Base-by-base conservation (phyloP, 768 basidiomycete species). In the Jaapia argillacea region DNA sequence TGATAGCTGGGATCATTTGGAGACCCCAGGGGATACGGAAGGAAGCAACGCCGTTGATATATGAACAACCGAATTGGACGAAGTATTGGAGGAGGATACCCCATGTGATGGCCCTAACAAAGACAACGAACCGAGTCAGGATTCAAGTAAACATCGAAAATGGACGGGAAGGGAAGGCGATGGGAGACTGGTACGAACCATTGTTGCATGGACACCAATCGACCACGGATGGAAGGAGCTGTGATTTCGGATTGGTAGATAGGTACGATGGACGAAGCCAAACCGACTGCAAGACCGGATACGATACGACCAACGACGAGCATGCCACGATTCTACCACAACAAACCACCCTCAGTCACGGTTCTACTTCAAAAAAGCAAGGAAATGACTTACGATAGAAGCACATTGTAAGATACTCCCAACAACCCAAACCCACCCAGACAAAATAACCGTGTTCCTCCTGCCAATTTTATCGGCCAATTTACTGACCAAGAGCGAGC, bases 1-100 rank as follows among this genome's bases (percentile, higher is more conserved):
- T 44, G 45, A 85, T 70, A 5, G 81, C 86, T 20, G 85, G 85
- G 42, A 89, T 85, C 67, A 82, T 72, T 56, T 87, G 85, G 22
- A 87, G 61, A 44, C 79, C 80, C 82, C 82, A 85, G 6, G 84
- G 85, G 50, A 87, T 80, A 21, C 84, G 78, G 72, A 85, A 87
- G 0, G 82, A 83, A 0, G 81, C 81, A 10, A 58, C 67, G 24
- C 82, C 79, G 16, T 78, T 60, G 56, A 85, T 81, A 57, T 80
- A 80, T 5, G 81, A 85, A 56, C 78, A 81, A 6, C 81, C 82
- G 47, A 84, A 83, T 51, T 83, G 75, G 48, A 84, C 70, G 58
- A 84, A 84, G 63, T 85, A 79, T 48, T 84, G 83, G 36, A 86
- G 59, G 50, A 82, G 65, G 54, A 84, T 84, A 61, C 81, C 81